phyloP scores from a whole-genome alignment of 192 early-diverging fungal species.

The Spinellus fusiger region DNA sequence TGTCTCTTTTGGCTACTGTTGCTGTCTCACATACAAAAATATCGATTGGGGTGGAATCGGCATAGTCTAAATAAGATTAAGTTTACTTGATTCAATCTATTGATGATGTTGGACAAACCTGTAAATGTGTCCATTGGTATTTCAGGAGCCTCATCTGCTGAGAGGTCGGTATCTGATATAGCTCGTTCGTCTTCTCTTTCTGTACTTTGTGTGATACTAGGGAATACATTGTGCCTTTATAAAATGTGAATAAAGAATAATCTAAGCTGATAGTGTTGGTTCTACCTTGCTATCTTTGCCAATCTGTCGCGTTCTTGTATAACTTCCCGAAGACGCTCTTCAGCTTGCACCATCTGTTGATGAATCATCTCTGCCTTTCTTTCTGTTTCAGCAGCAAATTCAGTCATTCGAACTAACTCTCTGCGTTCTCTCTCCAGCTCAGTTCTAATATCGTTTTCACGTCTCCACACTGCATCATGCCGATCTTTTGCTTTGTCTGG shows the following conservation, averaged over 20 bases:
- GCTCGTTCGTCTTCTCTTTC: background rate
- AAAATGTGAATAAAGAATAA: background rate
- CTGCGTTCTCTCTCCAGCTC: conserved; percentile 18
- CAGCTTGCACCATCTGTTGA: conserved; percentile 12
- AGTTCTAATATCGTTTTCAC: conserved; percentile 29
- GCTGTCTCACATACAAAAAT: conserved; percentile 62
- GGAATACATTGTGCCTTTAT: background rate
- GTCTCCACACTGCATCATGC: conserved; percentile 41
- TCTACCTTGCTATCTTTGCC: conserved; percentile 2
- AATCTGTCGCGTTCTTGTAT: conserved; percentile 9
- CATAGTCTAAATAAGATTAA: conserved; percentile 31
- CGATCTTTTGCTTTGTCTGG: conserved; percentile 47
- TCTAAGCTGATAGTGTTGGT: background rate
- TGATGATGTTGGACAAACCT: background rate
- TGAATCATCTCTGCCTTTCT: conserved; percentile 7
- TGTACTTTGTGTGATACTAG: background rate
- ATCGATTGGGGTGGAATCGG: conserved; percentile 54
- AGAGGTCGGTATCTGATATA: background rate
- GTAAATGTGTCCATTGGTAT: background rate
- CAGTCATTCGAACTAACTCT: conserved; percentile 1
- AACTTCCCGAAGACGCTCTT: conserved; percentile 20
- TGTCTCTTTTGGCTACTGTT: conserved; percentile 49
- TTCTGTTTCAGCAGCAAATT: conserved; percentile 9
- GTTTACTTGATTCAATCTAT: background rate
- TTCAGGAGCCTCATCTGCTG: background rate